Evolutionary conservation across 2,329 filamentous ascomycete species (phyloP), one percentile per base, ranked within the genome.

Genomic region (Aurifilum marmelostoma): DNA sequence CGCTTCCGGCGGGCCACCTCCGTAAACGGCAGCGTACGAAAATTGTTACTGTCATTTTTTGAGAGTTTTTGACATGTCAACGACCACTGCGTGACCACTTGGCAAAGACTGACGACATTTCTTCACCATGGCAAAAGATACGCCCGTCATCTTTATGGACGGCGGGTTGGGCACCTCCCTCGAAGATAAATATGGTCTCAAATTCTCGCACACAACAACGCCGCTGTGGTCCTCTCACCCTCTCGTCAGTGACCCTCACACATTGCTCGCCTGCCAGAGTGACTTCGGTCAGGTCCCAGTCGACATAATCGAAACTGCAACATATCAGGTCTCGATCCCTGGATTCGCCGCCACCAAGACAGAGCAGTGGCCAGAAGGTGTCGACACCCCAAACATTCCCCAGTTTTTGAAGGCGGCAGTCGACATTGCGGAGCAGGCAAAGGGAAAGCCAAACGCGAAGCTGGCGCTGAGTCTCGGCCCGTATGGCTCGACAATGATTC

Each of bases 151-250:
- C 71, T 79, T 92, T 63, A 83, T 92, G 52, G 89, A 92, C 75
- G 89, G 90, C 66, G 89, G 89, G 9, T 83, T 92, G 29, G 89
- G 90, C 43, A 92, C 90, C 2, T 87, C 88, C 0, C 86, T 92
- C 2, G 84, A 89, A 74, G 85, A 88, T 70, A 78, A 83, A 37
- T 86, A 89, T 75, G 77, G 78, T 67, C 75, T 86, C 69, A 79
- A 76, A 18, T 92, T 91, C 76, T 78, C 80, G 65, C 77, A 79
- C 37, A 75, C 79, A 50, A 80, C 78, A 14, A 86, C 83, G 11
- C 90, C 89, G 0, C 83, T 92, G 52, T 92, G 90, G 90, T 91
- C 90, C 0, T 89, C 88, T 0, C 85, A 91, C 74, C 82, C 91
- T 7, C 83, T 92, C n/a, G 74, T 91, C 66, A 80, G 83, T 47